Evolutionary conservation across 1,284 basidiomycete genomes (phyloP), one percentile per base, ranked within the genome.

Genomic region (Melampsora occidentalis): DNA sequence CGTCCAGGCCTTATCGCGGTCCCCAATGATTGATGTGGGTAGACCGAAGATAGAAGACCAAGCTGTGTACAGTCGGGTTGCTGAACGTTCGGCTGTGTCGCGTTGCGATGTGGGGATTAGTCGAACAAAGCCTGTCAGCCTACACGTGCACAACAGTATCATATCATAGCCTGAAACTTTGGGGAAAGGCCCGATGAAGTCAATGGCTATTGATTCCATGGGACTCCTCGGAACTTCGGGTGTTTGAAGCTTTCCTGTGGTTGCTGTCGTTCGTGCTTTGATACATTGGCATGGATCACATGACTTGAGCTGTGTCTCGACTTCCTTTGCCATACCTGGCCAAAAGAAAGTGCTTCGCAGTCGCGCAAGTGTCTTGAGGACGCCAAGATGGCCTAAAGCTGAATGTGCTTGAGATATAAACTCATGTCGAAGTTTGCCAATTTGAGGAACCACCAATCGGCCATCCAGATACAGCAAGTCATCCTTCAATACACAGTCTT

Each of bases 331-430:
- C 85, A 86, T 86, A 83, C n/a, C n/a, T n/a, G n/a, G 85, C 85
- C 85, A 86, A 78, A 84, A 86, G 68, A 83, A 86, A 0, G 81
- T 80, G 2, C 78, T 68, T 0, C 79, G 77, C 0, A 85, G 78
- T 0, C 81, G 59, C 0, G 72, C 79, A 68, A 85, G 85, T n/a
- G 80, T 80, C 70, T 85, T 86, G 22, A 83, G 79, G 28, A 81
- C 79, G 0, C 85, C 84, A 71, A 85, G 84, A 75, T 86, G 85
- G 0, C 85, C 83, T 0, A 82, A 81, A 0, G 81, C 71, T 53
- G 83, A 79, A 66, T 83, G 83, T 0, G 82, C 81, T 1, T 83
- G 71, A 0, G 69, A 77, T 61, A 80, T 82, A 0, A 84, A 69
- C 20, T 68, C 39, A 48, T 82, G 79, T 5, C 81, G 77, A 1